Evolutionary conservation across 202 grass and related monocot species (phyloP).

Genomic region (Miscanthus sacchariflorus): DNA sequence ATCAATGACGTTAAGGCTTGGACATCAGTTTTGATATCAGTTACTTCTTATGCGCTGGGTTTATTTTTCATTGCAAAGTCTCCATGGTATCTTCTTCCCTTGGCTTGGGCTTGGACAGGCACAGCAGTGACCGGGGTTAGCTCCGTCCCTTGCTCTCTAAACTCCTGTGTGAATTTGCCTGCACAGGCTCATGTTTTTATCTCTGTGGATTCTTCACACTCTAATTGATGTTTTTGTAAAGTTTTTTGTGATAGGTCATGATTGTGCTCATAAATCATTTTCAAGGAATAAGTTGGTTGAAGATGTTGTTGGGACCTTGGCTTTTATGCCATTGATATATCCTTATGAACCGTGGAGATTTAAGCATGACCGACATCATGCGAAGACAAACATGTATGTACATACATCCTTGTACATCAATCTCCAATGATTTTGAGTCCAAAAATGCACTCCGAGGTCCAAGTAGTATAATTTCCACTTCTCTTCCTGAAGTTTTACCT

Average conservation of each 20-base stretch:
- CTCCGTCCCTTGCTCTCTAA: constrained; percentile 24
- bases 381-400: constrained; percentile 96
- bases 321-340: constrained; percentile 95
- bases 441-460: constrained; percentile 4
- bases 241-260: constrained; percentile 99
- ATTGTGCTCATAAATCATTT: constrained; percentile 98
- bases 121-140: constrained; percentile 92
- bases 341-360: constrained; percentile 99
- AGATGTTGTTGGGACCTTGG: constrained; percentile 93
- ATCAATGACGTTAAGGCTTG: constrained; percentile 82
- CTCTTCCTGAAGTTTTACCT: neutral
- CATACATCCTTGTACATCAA: constrained; percentile 35
- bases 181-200: constrained; percentile 7
- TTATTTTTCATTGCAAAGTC: constrained; percentile 82
- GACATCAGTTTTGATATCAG: constrained; percentile 91
- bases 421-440: constrained; percentile 30
- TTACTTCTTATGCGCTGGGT: constrained; percentile 81
- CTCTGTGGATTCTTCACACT: constrained; percentile 24
- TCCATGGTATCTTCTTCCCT: constrained; percentile 93
- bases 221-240: constrained; percentile 62
- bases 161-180: constrained; percentile 27
- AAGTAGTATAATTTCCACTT: constrained; percentile 13
- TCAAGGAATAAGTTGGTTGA: constrained; percentile 97
- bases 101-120: constrained; percentile 98
- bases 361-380: constrained; percentile 96